Evolutionary conservation across 805 yeast species (phyloP), one percentile per base, ranked within the genome.

Genomic region (Nadsonia fulvescens): DNA sequence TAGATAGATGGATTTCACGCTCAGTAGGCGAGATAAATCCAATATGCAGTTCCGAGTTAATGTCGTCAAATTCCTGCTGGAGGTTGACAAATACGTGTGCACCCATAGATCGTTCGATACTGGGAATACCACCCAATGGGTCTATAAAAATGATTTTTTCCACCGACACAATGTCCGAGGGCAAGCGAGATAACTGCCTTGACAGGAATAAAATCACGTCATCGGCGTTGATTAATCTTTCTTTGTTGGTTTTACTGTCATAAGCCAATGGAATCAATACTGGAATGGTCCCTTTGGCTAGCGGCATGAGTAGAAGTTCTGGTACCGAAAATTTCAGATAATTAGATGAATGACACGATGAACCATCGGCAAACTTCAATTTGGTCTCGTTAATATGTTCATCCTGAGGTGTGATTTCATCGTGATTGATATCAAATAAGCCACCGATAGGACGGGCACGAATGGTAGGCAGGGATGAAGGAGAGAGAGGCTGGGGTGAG

Each of bases 121-220:
- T 75, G 0, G 96, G 96, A 5, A 81, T 73, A 0, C 99, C 99
- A 2, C 99, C 99, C 11, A 63, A 45, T 1, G 70, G 66, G 39
- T 82, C 95, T 15, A 89, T 54, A 34, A 72, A 69, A 5, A 86
- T 65, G 15, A 86, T 51, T 37, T 89, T 89, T 35, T 89, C 98
- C 22, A 89, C 63, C 1, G 71, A 56, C n/a, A 28, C 33, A 24
- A 26, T 32, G 25, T 24, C 38, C 21, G 16, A 25, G 8, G 47
- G 45, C 17, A 50, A 32, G 7, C 39, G 32, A 8, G 35, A 34
- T 23, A 62, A 44, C 15, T 55, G 51, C 14, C 35, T 31, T 3
- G 56, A 53, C 1, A 66, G 39, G 24, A 54, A 46, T 19, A 44
- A 40, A 2, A 67, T 46, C 3, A 54, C 54, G 15, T 53, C 55